These are phyloP conservation scores for Lepidium africanum DNA, from an alignment of 345 rosid species.

Conservation along the genomic window DNA sequence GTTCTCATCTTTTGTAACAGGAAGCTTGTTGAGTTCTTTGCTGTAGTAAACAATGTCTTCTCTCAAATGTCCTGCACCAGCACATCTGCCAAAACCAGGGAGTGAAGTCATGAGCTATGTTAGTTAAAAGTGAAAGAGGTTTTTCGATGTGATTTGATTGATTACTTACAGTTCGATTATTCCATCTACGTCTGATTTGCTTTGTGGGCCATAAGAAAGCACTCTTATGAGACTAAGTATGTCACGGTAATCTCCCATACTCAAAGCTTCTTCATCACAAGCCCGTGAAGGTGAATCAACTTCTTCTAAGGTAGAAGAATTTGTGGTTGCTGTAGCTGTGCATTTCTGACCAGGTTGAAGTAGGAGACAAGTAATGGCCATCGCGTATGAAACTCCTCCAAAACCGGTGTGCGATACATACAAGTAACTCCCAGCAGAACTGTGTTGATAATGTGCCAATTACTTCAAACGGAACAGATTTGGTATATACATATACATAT, in stretches of 20 bases:
- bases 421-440: slow-evolving; percentile 72
- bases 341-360: slow-evolving; percentile 51
- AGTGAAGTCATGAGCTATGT: not conserved
- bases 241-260: slow-evolving; percentile 95
- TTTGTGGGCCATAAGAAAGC: slow-evolving; percentile 78
- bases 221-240: slow-evolving; percentile 93
- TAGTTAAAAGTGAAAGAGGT: not conserved
- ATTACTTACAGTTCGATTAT: slow-evolving; percentile 52
- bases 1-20: slow-evolving; percentile 49
- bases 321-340: slow-evolving; percentile 14
- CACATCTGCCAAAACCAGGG: slow-evolving; percentile 41
- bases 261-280: slow-evolving; percentile 67
- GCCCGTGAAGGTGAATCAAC: slow-evolving; percentile 33
- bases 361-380: slow-evolving; percentile 78
- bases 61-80: slow-evolving; percentile 87
- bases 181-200: slow-evolving; percentile 82
- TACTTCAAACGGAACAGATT: not conserved
- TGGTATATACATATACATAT: not conserved
- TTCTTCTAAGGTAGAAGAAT: slow-evolving; percentile 26
- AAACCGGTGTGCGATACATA: slow-evolving; percentile 87
- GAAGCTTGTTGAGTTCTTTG: slow-evolving; percentile 51
- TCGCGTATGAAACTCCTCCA: slow-evolving; percentile 89
- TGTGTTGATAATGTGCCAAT: slow-evolving; percentile 24
- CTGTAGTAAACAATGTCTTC: slow-evolving; percentile 68
- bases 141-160: not conserved